Conservation (phyloP, 1,284 basidiomycete genomes). For the Tausonia pullulans region DNA sequence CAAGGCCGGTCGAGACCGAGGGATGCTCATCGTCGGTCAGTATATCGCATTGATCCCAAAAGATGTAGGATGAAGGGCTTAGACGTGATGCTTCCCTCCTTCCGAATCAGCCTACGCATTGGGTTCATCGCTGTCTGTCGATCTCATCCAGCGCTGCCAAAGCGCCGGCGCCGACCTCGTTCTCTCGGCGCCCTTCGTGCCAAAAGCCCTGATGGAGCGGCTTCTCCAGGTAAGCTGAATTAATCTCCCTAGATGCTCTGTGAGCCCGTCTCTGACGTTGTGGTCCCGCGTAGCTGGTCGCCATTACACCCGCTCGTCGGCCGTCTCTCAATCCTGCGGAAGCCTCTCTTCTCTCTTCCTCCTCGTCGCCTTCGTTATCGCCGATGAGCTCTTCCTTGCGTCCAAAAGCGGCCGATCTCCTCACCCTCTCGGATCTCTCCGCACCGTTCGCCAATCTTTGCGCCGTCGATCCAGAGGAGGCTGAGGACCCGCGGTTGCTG, state of each 20-base stretch:
- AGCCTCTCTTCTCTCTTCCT: neutral
- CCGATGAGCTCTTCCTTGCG: neutral
- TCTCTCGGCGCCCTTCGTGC: neutral
- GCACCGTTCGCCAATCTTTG: conserved; percentile 7
- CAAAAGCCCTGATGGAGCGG: neutral
- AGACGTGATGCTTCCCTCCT: too few species aligned
- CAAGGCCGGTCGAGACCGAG: too few species aligned
- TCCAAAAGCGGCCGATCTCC: neutral
- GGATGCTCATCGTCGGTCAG: too few species aligned
- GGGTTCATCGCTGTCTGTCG: neutral
- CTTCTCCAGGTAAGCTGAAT: neutral
- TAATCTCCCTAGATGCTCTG: too few species aligned
- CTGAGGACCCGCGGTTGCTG: neutral
- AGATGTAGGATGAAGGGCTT: too few species aligned
- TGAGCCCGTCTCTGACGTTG: too few species aligned
- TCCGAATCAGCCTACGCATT: too few species aligned
- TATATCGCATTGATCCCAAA: too few species aligned
- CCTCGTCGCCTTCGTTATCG: neutral
- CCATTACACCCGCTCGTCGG: neutral
- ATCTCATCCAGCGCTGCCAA: neutral
- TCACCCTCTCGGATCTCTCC: conserved; percentile 7
- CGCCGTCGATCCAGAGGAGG: neutral
- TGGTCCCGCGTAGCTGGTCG: neutral
- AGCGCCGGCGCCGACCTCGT: neutral
- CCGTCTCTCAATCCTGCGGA: neutral